These are phyloP conservation scores for Penicillium palitans DNA, from an alignment of 2,329 filamentous ascomycete species.

Conservation along the genomic window DNA sequence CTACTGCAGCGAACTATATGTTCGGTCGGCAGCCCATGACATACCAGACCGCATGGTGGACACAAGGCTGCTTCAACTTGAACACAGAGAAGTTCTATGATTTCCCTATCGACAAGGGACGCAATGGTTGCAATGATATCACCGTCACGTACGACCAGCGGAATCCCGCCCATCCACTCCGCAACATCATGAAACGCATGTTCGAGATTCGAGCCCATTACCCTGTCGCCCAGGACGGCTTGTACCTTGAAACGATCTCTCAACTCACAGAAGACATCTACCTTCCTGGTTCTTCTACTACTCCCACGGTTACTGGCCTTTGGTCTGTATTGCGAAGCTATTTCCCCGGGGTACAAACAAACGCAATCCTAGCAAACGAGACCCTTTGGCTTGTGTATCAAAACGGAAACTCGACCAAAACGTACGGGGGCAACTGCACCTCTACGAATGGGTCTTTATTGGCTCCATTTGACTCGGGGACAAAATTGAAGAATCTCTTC, in stretches of 20 bases:
- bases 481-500: conserved; percentile 63
- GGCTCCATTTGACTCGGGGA: conserved; percentile 55
- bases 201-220: conserved; percentile 60
- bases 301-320: conserved; percentile 58
- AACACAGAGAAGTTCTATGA: conserved; percentile 58
- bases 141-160: conserved; percentile 60
- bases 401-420: conserved; percentile 49
- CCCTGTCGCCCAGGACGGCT: conserved; percentile 62
- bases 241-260: conserved; percentile 54
- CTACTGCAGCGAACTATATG: conserved; percentile 64
- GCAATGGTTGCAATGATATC: conserved; percentile 58
- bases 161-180: conserved; percentile 61
- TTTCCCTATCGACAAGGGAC: conserved; percentile 57
- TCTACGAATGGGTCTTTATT: conserved; percentile 49
- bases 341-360: conserved; percentile 53
- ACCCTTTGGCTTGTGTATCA: conserved; percentile 48
- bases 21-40: conserved; percentile 65
- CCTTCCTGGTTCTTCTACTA: conserved; percentile 54
- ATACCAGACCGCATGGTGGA: conserved; percentile 61
- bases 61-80: conserved; percentile 63
- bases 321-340: conserved; percentile 60
- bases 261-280: conserved; percentile 54
- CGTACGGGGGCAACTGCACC: conserved; percentile 56
- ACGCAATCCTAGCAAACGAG: conserved; percentile 43
- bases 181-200: conserved; percentile 62